Conservation (phyloP, 2,329 filamentous ascomycete genomes). For the Aspergillus clavatus region DNA sequence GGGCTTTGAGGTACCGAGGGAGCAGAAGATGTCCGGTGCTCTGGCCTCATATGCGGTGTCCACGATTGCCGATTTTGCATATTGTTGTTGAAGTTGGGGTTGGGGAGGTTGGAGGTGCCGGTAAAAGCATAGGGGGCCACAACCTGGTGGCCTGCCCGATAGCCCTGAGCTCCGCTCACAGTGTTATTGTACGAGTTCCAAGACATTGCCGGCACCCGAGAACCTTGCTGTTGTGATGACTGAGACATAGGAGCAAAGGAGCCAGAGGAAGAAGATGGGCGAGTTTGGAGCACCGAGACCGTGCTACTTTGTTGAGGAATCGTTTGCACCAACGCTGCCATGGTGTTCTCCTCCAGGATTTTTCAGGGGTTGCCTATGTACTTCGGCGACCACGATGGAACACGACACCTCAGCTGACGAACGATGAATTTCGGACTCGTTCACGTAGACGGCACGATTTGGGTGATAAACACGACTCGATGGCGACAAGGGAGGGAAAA, state of each 20-base stretch:
- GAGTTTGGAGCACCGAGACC: conserved; percentile 70
- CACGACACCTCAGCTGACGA: conserved; percentile 9
- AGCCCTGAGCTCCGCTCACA: conserved; percentile 38
- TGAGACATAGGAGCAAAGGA: conserved; percentile 45
- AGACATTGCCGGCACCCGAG: conserved; percentile 36
- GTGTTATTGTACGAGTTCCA: conserved; percentile 42
- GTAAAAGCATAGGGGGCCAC: conserved; percentile 76
- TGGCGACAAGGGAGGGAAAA: conserved; percentile 14
- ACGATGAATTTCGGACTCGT: conserved; percentile 7
- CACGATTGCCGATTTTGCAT: conserved; percentile 51
- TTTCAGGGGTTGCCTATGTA: conserved; percentile 12
- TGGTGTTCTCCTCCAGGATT: conserved; percentile 46
- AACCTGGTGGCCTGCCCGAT: conserved; percentile 52
- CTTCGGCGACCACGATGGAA: conserved; percentile 11
- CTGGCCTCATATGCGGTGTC: conserved; percentile 52
- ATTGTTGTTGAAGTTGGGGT: conserved; percentile 33
- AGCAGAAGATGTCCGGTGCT: conserved; percentile 52
- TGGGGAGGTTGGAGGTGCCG: conserved; percentile 61
- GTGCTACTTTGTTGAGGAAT: conserved; percentile 71
- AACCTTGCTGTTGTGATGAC: conserved; percentile 35
- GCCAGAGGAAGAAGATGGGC: conserved; percentile 60
- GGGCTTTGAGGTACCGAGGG: conserved; percentile 42
- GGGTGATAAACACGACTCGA: conserved; percentile 18
- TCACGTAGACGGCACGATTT: conserved; percentile 2
- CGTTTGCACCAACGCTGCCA: conserved; percentile 81